A percentile compares a stretch with the other conserved stretches of the same genome.
phyloP scores from a whole-genome alignment of 208 protist genomes.

The Acanthamoeba healyi region DNA sequence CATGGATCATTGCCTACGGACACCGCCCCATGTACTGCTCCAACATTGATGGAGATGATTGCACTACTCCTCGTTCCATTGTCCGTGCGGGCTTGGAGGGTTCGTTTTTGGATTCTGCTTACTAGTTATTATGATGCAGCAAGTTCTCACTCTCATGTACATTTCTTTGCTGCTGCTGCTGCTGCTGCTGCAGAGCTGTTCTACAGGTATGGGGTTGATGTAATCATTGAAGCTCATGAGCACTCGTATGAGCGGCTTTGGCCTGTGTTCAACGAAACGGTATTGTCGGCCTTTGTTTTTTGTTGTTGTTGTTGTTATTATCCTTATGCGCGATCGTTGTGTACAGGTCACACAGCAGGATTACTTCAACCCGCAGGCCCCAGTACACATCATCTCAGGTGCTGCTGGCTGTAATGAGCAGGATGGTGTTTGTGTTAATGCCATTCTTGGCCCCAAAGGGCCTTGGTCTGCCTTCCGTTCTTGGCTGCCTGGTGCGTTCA shows the following conservation, averaged over 20 bases:
- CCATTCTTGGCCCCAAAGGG: constrained; percentile 54
- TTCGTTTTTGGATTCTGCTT: no score
- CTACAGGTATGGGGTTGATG: constrained; percentile 62
- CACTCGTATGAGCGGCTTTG: constrained; percentile 70
- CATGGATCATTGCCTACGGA: constrained; percentile 69
- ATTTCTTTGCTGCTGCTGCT: no score
- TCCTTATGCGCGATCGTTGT: no score
- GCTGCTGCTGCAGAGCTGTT: constrained; percentile 57
- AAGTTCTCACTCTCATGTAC: no score
- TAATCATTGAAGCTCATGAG: constrained; percentile 72
- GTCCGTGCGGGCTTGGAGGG: constrained; percentile 15
- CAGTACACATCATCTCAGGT: constrained; percentile 71
- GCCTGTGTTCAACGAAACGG: constrained; percentile 66
- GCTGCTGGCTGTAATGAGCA: constrained; percentile 66
- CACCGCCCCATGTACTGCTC: constrained; percentile 74
- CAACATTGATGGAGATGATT: constrained; percentile 36
- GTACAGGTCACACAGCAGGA: constrained; percentile 61
- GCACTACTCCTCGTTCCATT: constrained; percentile 2
- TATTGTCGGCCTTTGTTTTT: background rate
- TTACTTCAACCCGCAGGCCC: constrained; percentile 41
- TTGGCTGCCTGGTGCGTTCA: constrained; percentile 17
- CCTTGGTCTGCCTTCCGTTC: constrained; percentile 69
- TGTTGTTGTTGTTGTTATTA: no score
- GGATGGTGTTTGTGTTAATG: constrained; percentile 53
- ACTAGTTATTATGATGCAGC: no score